Evolutionary conservation across 116 monocot species (phyloP), one percentile per base, ranked within the genome.

Genomic region (Zostera marina): DNA sequence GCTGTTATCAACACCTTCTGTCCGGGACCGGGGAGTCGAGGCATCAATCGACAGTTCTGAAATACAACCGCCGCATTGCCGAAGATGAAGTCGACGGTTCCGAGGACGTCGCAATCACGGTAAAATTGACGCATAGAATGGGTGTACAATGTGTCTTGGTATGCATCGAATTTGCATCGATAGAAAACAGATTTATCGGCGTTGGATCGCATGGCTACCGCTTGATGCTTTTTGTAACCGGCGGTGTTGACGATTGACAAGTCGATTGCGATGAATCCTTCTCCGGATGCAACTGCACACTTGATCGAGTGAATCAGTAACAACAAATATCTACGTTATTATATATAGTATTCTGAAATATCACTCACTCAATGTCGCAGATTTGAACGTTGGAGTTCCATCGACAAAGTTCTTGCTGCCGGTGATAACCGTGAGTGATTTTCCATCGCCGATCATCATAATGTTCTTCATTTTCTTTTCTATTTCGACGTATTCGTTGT

Each of bases 41-140:
- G 80, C 8, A 63, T 40, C 57, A 80, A 62, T 26, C 53, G 75
- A 62, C 75, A 79, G 53, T 40, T 54, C 52, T 79, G 75, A 5
- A 79, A 39, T 20, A 80, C 75, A 7, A 25, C 75, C 1, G 79
- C 71, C 14, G 63, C 72, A 41, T 79, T 71, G 64, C 79, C 79
- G 66, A 74, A 79, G 60, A 79, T 75, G 79, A 79, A 79, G 65
- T 79, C 79, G 19, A 79, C 68, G 24, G 76, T 80, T 40, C 80
- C 80, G 48, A 65, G 46, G 59, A 76, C 70, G 53, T 70, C 60
- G 43, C 76, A 80, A 5, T 80, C 63, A 0, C 69, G 57, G 66
- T 76, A 80, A 73, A 80, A 76, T 44, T 80, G 76, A 38, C 80
- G 68, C 11, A 66, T 16, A 12, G 65, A 24, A 63, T 72, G 72